phyloP scores from a whole-genome alignment of 345 rosid species.

The Lenwebbia sp. region DNA sequence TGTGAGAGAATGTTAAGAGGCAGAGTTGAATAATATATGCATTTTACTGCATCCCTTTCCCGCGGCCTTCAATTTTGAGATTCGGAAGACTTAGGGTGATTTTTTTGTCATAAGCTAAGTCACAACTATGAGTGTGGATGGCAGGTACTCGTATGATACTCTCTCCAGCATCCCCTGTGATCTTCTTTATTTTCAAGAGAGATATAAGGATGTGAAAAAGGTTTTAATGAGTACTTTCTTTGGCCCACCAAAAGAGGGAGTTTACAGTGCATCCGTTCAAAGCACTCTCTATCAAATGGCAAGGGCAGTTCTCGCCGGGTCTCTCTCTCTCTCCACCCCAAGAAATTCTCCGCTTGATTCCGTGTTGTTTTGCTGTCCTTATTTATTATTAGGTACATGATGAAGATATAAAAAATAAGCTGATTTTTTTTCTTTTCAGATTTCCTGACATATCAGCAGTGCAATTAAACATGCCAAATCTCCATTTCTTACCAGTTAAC shows the following conservation, averaged over 20 bases:
- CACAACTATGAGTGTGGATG: background rate
- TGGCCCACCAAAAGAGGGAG: conserved; percentile 76
- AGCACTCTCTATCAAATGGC: conserved; percentile 82
- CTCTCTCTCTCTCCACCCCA: background rate
- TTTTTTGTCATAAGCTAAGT: background rate
- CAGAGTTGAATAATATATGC: background rate
- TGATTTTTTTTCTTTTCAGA: conserved; percentile 25
- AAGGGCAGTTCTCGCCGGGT: conserved; percentile 71
- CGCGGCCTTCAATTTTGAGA: background rate
- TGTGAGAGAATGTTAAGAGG: background rate
- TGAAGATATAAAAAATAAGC: background rate
- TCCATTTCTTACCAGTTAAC: conserved; percentile 87
- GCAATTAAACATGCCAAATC: conserved; percentile 78
- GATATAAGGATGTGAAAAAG: conserved; percentile 48
- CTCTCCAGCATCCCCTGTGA: conserved; percentile 43
- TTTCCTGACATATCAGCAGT: conserved; percentile 58
- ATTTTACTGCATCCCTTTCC: background rate
- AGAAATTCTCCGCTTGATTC: background rate
- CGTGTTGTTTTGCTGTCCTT: background rate
- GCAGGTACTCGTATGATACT: conserved; percentile 72
- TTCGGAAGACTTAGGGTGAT: background rate
- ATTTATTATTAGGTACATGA: background rate
- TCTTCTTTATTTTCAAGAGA: conserved; percentile 53
- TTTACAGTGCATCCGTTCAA: conserved; percentile 96
- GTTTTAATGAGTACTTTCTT: conserved; percentile 56